Evolutionary conservation across 495 filamentous ascomycete genomes (phyloP), one percentile per base, ranked within the genome.

Genomic region (Penicillium verhagenii): DNA sequence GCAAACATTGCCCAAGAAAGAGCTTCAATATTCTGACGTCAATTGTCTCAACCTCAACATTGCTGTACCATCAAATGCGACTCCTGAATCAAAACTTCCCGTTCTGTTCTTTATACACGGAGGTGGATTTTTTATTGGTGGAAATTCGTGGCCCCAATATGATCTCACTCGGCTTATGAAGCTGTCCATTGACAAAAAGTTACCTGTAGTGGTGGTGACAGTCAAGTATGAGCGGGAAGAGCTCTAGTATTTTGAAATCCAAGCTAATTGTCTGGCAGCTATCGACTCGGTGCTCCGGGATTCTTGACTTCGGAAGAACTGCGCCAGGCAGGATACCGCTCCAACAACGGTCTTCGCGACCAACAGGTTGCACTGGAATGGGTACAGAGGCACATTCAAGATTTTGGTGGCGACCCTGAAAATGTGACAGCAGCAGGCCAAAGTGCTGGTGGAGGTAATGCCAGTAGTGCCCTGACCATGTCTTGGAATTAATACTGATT

Each of bases 381-480:
- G 72, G 70, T 72, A 13, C 63, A 61, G 16, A 72, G 60, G 23
- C 57, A 74, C 44, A 74, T 74, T 23, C 39, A 48, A 8, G 62
- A 66, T 48, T 90, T 91, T 59, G 87, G 86, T 23, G 87, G 87
- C 23, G 82, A 90, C 54, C 84, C 86, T 1, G 63, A 77, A 6
- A 84, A 86, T 55, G 79, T 90, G 10, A 82, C 84, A 6, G 77
- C 87, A 18, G 79, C 81, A 43, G 86, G 87, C 37, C 80, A 79
- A n/a, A 86, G 82, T 19, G 87, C 86, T 14, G 87, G 87, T 11
- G 86, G 76, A 20, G 84, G 75, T 56, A 59, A 16, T 35, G 4
- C 33, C 14, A 43, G 45, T 19, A 52, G 58, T 31, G 43, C 10
- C 19, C 14, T 14, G 19, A 3, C n/a, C n/a, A 25, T 21, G 29